A percentile compares a stretch with the other conserved stretches of the same genome.
Conservation (phyloP, 768 basidiomycete genomes). For the Mrakia frigida region DNA sequence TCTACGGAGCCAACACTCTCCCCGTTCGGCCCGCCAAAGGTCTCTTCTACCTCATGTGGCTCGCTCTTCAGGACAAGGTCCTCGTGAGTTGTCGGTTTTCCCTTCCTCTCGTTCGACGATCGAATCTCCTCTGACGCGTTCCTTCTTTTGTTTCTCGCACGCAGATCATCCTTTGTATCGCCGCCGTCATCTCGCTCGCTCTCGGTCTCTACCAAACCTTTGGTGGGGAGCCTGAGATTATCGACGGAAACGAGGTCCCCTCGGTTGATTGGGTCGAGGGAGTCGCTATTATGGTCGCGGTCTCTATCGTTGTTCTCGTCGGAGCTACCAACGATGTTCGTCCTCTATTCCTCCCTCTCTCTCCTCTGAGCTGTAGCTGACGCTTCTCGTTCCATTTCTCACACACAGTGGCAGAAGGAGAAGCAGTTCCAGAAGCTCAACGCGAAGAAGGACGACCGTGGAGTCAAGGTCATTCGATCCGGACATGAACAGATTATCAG, state of each 20-base stretch:
- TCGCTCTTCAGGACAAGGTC: constrained; percentile 84
- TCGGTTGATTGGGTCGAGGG: constrained; percentile 32
- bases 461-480: constrained; percentile 75
- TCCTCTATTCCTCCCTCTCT: background rate
- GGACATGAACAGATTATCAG: constrained; percentile 64
- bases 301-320: constrained; percentile 59
- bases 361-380: background rate
- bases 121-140: constrained; percentile 1
- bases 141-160: background rate
- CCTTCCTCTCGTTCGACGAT: background rate
- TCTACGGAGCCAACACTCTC: constrained; percentile 72
- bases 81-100: constrained; percentile 53
- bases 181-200: constrained; percentile 86
- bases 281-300: constrained; percentile 50
- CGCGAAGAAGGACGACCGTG: constrained; percentile 90
- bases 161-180: constrained; percentile 81
- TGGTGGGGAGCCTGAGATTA: constrained; percentile 58
- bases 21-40: constrained; percentile 66
- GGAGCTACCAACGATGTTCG: constrained; percentile 71
- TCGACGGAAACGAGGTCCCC: constrained; percentile 30
- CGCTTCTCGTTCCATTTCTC: background rate
- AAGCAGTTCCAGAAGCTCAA: constrained; percentile 88
- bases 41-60: constrained; percentile 72
- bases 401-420: constrained; percentile 84
- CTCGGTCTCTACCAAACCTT: constrained; percentile 93